Percentiles rank a stretch among this genome's conserved stretches.
phyloP scores from a whole-genome alignment of 768 basidiomycete genomes.

The Tylopilus sp. region DNA sequence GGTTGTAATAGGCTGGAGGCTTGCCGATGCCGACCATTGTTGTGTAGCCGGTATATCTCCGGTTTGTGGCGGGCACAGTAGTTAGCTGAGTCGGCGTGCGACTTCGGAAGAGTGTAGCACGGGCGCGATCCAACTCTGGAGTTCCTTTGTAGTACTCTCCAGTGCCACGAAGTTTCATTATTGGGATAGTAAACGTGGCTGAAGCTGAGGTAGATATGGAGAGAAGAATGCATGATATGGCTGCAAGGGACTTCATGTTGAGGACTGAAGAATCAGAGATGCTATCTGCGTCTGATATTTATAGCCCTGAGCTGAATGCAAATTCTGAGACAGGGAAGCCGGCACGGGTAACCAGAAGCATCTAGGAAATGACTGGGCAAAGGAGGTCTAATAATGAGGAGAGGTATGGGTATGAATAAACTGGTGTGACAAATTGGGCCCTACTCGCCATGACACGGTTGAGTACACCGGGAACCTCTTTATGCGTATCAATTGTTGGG shows the following conservation, averaged over 20 bases:
- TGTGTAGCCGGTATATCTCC: slow-evolving; percentile 16
- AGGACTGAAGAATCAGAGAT: not conserved
- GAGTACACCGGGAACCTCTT: too few relatives aligned
- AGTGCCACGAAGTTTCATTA: slow-evolving; percentile 11
- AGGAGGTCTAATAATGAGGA: too few relatives aligned
- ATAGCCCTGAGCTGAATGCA: too few relatives aligned
- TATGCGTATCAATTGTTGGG: too few relatives aligned
- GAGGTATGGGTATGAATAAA: too few relatives aligned
- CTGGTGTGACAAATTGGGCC: too few relatives aligned
- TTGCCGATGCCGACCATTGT: slow-evolving; percentile 25
- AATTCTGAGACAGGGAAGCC: too few relatives aligned
- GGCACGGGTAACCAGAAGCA: too few relatives aligned
- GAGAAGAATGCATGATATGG: slow-evolving; percentile 7
- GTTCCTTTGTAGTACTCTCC: slow-evolving; percentile 17
- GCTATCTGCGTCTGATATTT: too few relatives aligned
- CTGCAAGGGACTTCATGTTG: slow-evolving; percentile 14
- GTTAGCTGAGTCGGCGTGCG: not conserved
- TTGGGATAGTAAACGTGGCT: slow-evolving; percentile 1
- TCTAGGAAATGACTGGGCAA: too few relatives aligned
- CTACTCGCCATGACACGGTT: too few relatives aligned
- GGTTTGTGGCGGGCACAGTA: slow-evolving; percentile 15
- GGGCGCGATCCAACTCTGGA: slow-evolving; percentile 16
- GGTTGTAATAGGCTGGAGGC: slow-evolving; percentile 28
- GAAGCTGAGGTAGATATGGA: not conserved
- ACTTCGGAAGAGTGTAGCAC: slow-evolving; percentile 9